Base-by-base conservation (phyloP, 1,139 yeast species). In the Kodamaea sp. region DNA sequence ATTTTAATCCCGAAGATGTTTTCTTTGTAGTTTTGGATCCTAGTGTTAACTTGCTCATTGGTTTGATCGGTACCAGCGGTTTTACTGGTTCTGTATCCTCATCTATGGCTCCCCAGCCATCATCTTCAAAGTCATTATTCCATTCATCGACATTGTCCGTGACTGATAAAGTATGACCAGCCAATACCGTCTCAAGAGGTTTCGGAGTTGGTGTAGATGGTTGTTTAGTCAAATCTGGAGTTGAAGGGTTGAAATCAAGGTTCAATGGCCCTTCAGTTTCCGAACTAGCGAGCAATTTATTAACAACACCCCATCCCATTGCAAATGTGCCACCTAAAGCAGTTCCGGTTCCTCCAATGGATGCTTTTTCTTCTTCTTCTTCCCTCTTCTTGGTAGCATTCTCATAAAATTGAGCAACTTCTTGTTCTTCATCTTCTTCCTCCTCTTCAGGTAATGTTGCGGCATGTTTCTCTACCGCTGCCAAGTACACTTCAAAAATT, bases 401-500 rank as follows among this genome's bases (percentile, higher is more conserved):
- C 36, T 62, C 65, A 27, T 44, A 66, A 39, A 71, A 71, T 33
- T 67, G 50, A 3, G 46, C 46, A 31, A 55, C 61, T 30, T 49
- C 55, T 10, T 55, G 52, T 10, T 57, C 65, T 15, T 62, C 68
- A 38, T 66, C 72, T 27, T 69, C 74, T 27, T 67, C 75, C 29
- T 73, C 75, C 9, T 62, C 72, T 8, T 62, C 60, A 1, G 85
- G 80, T 41, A 85, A 60, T 3, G 67, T 58, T 1, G 69, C 62
- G 0, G 94, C 84, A 47, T 83, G 87, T 23, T 62, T 60, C 46
- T 80, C 82, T 30, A 88, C 83, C 42, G 81, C 78, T 11, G 69
- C 67, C 57, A 88, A 72, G 53, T 84, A 86, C 27, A 75, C 47
- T 29, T 80, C 79, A 53, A 89, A 81, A 0, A 88, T 72, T 36